Evolutionary conservation across 2,329 filamentous ascomycete species (phyloP).

Genomic region (Neodidymelliopsis sp.): DNA sequence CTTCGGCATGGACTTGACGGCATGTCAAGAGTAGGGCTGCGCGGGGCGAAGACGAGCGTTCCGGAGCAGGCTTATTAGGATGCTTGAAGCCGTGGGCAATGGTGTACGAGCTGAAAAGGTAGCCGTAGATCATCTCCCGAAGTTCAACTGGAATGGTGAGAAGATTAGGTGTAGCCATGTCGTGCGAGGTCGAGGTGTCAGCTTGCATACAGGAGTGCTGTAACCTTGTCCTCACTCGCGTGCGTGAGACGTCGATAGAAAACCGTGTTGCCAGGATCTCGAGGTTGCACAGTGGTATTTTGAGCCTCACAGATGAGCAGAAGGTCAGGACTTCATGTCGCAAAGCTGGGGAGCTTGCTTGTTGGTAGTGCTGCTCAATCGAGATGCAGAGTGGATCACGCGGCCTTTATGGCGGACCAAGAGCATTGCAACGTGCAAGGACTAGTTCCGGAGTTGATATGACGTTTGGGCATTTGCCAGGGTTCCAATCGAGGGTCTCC

Average conservation of each 20-base stretch:
- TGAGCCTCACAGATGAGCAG: too few species aligned
- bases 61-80: conserved; percentile 6
- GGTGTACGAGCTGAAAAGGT: conserved; percentile 41
- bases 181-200: background rate
- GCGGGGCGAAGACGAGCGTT: conserved; percentile 28
- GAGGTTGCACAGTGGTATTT: too few species aligned
- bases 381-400: conserved; percentile 1
- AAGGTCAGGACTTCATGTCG: background rate
- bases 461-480: conserved; percentile 14
- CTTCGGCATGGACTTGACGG: conserved; percentile 40
- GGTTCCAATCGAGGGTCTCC: conserved; percentile 14
- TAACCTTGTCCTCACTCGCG: background rate
- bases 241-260: background rate
- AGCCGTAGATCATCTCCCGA: conserved; percentile 44
- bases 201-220: conserved; percentile 2
- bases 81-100: conserved; percentile 40
- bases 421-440: conserved; percentile 7
- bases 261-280: too few species aligned
- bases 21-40: conserved; percentile 42
- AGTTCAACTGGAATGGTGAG: conserved; percentile 44
- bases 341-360: background rate
- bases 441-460: conserved; percentile 10
- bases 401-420: conserved; percentile 16
- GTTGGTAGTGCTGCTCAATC: background rate
- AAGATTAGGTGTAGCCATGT: conserved; percentile 31